A percentile compares a stretch with the other conserved stretches of the same genome.
phyloP scores from a whole-genome alignment of 768 basidiomycete species.

The Kondoa subrosea region DNA sequence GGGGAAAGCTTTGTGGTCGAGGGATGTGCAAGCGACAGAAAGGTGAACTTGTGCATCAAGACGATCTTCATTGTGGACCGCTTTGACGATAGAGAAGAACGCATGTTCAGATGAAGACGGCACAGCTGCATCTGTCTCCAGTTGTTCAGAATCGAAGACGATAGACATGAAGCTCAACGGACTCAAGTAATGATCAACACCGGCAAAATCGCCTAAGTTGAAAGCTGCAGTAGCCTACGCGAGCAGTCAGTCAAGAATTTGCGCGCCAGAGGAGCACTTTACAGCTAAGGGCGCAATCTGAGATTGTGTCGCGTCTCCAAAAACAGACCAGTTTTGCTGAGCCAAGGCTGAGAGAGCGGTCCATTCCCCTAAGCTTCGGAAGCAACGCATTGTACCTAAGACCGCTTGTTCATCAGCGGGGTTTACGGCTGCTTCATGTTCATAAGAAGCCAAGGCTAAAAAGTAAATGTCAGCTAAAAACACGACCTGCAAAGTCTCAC shows the following conservation, averaged over 20 bases:
- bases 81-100: background rate
- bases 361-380: background rate
- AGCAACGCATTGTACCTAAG: background rate
- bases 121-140: background rate
- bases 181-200: background rate
- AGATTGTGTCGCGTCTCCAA: background rate
- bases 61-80: background rate
- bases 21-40: background rate
- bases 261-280: background rate
- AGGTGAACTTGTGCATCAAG: background rate
- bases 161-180: background rate
- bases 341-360: background rate
- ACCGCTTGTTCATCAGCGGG: background rate
- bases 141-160: background rate
- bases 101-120: background rate
- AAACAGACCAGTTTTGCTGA: background rate
- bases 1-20: background rate
- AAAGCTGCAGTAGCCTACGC: background rate
- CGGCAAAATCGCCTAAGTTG: background rate
- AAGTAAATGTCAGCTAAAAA: too few species aligned
- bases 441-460: background rate
- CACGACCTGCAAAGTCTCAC: too few species aligned
- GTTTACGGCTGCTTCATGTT: background rate
- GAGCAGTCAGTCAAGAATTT: background rate
- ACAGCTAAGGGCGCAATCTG: background rate